Base-by-base conservation (phyloP, 306 rosid genomes). In the Senna tora region DNA sequence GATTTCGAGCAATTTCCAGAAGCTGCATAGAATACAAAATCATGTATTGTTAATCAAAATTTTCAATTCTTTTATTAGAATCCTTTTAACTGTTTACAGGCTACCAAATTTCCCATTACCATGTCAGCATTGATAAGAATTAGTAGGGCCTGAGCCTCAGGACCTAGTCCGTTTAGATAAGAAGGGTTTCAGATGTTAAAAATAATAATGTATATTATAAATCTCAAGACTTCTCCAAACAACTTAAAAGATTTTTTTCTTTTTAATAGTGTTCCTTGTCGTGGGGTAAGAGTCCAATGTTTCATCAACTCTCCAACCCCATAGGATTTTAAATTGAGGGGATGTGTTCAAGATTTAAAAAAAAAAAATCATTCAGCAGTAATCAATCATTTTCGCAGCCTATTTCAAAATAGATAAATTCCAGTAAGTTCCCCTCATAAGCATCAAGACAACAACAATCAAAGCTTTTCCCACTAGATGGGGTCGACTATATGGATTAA, bases 11-110 rank as follows among this genome's bases (percentile, higher is more conserved):
- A 70, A 88, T 86, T 72, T 86, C 91, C 14, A 61, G 52, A 79
- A 90, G 88, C 96, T 90, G 91, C 90, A 82, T 21, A 56, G 59
- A 76, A 67, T 47, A 56, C 50, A 43, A 72, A 51, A 61, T n/a
- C 9, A 61, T 16, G 51, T 20, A 43, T 28, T 25, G 57, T 71
- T 49, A 82, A 51, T 59, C 47, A 28, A 71, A 57, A 19, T 34
- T 57, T 70, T 30, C 63, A 65, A 32, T 41, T 79, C 34, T 67
- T n/a, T 36, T 14, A 61, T 7, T 42, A 17, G 62, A n/a, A 32
- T 38, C 20, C 34, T 43, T 43, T 64, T 42, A 41, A 62, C 14
- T 52, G 60, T 43, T 51, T 42, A 59, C 59, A 66, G 68, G 76
- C 84, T 50, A 53, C 38, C 54, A 20, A 59, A 71, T 57, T 54